A percentile compares a stretch with the other conserved stretches of the same genome.
phyloP scores from a whole-genome alignment of 2,329 filamentous ascomycete species.

The Lachnellula subtilissima region DNA sequence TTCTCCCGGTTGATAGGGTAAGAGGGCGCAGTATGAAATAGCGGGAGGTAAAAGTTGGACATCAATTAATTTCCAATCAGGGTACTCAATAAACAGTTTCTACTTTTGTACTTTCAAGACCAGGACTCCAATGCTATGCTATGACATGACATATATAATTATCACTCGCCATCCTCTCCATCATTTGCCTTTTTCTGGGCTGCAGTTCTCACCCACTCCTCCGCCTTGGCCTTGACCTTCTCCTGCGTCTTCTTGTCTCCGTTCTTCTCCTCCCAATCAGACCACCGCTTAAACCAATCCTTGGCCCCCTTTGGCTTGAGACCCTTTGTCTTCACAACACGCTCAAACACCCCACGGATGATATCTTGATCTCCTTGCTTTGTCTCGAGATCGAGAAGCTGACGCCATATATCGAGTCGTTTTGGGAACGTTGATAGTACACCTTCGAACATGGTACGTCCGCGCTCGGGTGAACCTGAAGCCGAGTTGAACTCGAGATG shows the following conservation, averaged over 20 bases:
- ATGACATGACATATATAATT: background rate
- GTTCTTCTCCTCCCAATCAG: constrained; percentile 74
- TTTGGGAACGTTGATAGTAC: constrained; percentile 81
- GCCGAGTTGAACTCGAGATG: constrained; percentile 84
- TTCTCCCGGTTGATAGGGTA: too few species aligned
- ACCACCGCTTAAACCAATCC: constrained; percentile 89
- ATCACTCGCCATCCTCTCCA: constrained; percentile 1
- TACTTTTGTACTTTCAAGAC: background rate
- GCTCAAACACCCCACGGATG: constrained; percentile 75
- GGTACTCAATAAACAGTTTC: background rate
- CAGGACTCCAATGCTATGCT: constrained; percentile 13
- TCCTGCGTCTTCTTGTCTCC: constrained; percentile 67
- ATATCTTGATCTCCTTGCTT: constrained; percentile 52
- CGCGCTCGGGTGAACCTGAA: constrained; percentile 80
- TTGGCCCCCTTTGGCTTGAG: constrained; percentile 80
- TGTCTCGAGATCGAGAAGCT: constrained; percentile 81
- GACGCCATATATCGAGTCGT: constrained; percentile 88
- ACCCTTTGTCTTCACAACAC: constrained; percentile 62
- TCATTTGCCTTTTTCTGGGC: constrained; percentile 35
- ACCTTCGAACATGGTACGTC: constrained; percentile 90
- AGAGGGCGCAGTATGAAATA: too few species aligned
- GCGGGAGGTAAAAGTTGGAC: background rate
- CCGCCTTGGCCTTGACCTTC: constrained; percentile 64
- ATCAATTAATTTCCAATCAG: background rate
- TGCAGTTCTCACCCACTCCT: constrained; percentile 59